Conservation (phyloP, 106 monocot species). For the Dioscorea zingiberensis region DNA sequence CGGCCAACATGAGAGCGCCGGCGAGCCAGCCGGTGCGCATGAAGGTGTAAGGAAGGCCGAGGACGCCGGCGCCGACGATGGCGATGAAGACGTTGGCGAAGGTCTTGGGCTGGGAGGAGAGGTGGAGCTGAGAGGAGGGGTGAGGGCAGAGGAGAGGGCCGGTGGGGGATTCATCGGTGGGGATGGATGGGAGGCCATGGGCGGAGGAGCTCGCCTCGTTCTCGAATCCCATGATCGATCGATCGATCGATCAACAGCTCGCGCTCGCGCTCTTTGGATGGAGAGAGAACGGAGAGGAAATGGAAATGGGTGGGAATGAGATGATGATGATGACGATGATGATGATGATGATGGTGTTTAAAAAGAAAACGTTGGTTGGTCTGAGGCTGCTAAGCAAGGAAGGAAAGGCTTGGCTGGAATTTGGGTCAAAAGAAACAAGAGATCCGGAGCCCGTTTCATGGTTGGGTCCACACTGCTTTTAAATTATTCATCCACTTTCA, state of each 20-base stretch:
- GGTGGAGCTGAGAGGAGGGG: slow-evolving; percentile 6
- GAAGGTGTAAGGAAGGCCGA: slow-evolving; percentile 94
- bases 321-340: no score
- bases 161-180: background rate
- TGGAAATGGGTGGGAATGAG: no score
- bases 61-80: slow-evolving; percentile 91
- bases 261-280: no score
- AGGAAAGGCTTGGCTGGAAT: no score
- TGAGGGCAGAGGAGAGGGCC: slow-evolving; percentile 1
- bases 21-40: slow-evolving; percentile 71
- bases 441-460: no score
- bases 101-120: slow-evolving; percentile 83
- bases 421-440: no score
- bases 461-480: no score
- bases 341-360: no score
- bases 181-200: slow-evolving; percentile 8
- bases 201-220: slow-evolving; percentile 29
- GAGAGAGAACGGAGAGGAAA: no score
- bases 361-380: no score
- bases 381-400: no score
- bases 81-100: slow-evolving; percentile 98
- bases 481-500: no score
- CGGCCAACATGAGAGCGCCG: slow-evolving; percentile 43
- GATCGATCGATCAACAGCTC: background rate
- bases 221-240: slow-evolving; percentile 22